Evolutionary conservation across 139 green algal species (phyloP).

Genomic region (Yamagishiella unicocca): DNA sequence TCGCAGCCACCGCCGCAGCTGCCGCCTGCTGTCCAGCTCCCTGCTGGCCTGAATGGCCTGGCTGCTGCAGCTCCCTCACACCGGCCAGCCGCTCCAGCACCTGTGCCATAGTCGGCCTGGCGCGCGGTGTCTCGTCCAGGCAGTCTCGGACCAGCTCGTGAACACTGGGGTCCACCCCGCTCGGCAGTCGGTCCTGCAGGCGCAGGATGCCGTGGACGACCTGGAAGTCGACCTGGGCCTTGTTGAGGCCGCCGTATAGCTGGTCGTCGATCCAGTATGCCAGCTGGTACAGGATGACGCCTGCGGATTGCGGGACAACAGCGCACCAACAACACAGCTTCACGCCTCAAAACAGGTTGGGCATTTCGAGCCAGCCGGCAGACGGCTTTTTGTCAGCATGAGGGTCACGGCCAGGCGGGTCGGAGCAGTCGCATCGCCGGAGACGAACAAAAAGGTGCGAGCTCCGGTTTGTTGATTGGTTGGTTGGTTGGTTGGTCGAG

Average conservation of each 20-base stretch:
- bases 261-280: conserved; percentile 41
- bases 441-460: too few relatives aligned
- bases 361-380: too few relatives aligned
- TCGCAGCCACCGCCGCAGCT: background rate
- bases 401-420: too few relatives aligned
- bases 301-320: background rate
- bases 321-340: too few relatives aligned
- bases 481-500: too few relatives aligned
- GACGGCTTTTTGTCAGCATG: too few relatives aligned
- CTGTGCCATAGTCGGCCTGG: background rate
- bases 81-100: conserved; percentile 15
- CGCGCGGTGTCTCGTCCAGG: conserved; percentile 15
- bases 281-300: conserved; percentile 45
- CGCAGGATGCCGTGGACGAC: conserved; percentile 45
- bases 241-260: conserved; percentile 45
- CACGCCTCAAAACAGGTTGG: too few relatives aligned
- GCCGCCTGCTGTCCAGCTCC: background rate
- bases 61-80: conserved; percentile 29
- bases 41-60: background rate
- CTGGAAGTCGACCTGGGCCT: conserved; percentile 43
- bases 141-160: conserved; percentile 10
- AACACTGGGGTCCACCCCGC: conserved; percentile 9
- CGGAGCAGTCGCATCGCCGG: too few relatives aligned
- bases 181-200: conserved; percentile 36
- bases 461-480: too few relatives aligned